phyloP scores from a whole-genome alignment of 2,329 filamentous ascomycete genomes.

The Amylocarpus encephaloides region DNA sequence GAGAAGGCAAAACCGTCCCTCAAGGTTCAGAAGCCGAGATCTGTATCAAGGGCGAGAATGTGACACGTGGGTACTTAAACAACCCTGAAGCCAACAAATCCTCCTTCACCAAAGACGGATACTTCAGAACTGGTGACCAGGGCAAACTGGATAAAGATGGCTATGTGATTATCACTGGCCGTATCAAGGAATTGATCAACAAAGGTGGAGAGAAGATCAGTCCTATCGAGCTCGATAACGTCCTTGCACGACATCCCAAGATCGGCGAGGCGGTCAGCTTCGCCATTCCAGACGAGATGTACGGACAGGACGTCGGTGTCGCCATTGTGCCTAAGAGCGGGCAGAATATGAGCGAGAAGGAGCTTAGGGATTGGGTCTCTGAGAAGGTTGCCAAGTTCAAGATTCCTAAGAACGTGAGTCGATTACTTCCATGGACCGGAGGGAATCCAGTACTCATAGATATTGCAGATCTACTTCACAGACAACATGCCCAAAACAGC shows the following conservation, averaged over 20 bases:
- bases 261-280: conserved; percentile 78
- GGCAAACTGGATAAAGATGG: conserved; percentile 74
- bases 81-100: conserved; percentile 69
- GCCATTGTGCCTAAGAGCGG: conserved; percentile 68
- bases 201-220: conserved; percentile 87
- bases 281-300: conserved; percentile 74
- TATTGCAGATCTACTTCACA: conserved; percentile 65
- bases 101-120: conserved; percentile 68
- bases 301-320: conserved; percentile 74
- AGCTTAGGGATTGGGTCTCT: conserved; percentile 61
- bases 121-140: conserved; percentile 85
- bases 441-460: conserved; percentile 9
- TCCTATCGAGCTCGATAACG: conserved; percentile 82
- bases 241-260: conserved; percentile 64
- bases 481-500: conserved; percentile 84
- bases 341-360: conserved; percentile 47
- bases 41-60: conserved; percentile 74
- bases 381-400: conserved; percentile 77
- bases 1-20: conserved; percentile 59
- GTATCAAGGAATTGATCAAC: conserved; percentile 90
- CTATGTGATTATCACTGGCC: conserved; percentile 80
- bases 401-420: conserved; percentile 68
- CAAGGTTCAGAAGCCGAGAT: conserved; percentile 73
- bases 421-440: background rate
- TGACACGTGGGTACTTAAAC: conserved; percentile 80